These are phyloP conservation scores for Lobosporangium transversale DNA, from an alignment of 192 early-diverging fungal species.

Conservation along the genomic window DNA sequence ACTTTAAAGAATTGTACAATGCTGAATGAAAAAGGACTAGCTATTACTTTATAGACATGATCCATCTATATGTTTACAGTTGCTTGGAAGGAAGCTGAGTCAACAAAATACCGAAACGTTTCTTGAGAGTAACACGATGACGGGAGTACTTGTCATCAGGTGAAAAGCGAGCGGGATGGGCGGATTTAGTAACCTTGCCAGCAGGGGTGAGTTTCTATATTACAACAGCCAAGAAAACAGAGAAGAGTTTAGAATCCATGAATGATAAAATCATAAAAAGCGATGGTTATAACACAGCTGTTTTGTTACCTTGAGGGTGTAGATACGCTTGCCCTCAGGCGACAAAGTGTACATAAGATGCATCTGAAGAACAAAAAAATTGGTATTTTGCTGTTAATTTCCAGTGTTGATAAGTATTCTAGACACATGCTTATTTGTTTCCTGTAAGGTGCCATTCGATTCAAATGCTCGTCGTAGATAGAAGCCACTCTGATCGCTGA, in stretches of 20 bases:
- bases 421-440: no score
- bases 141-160: conserved; percentile 99
- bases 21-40: conserved; percentile 13
- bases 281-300: not conserved
- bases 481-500: no score
- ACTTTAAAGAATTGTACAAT: conserved; percentile 24
- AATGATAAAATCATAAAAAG: not conserved
- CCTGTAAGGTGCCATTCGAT: no score
- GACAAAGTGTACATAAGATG: conserved; percentile 93
- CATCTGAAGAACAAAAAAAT: conserved; percentile 77
- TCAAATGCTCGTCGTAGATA: no score
- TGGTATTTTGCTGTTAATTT: no score
- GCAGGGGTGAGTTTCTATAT: conserved; percentile 80
- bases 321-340: conserved; percentile 86
- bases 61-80: conserved; percentile 24
- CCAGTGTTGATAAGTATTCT: no score
- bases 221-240: no score
- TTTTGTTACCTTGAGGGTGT: conserved; percentile 88
- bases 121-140: conserved; percentile 97
- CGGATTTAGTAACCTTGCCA: conserved; percentile 92
- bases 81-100: conserved; percentile 67
- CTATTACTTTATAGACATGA: not conserved
- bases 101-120: conserved; percentile 88
- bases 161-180: conserved; percentile 98
- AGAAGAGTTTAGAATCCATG: not conserved